Evolutionary conservation across 2,329 filamentous ascomycete species (phyloP).

Genomic region (Coniochaeta hoffmannii): DNA sequence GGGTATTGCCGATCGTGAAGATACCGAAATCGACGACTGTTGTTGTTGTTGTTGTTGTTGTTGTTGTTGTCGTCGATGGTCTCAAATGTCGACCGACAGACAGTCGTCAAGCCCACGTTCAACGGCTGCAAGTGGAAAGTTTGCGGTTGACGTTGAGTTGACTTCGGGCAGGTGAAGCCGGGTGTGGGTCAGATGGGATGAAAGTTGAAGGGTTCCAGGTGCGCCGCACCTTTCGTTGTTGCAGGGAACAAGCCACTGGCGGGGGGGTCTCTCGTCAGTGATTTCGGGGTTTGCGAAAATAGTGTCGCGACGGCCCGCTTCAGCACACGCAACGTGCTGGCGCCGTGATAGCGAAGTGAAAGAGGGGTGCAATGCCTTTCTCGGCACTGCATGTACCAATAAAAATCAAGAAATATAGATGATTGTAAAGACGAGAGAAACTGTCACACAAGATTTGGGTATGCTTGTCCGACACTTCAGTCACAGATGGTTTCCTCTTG

Average conservation of each 20-base stretch:
- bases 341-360: not conserved
- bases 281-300: not conserved
- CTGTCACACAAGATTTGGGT: too few species aligned
- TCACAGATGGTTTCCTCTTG: too few species aligned
- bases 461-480: too few species aligned
- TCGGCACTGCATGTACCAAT: too few species aligned
- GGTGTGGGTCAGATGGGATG: not conserved
- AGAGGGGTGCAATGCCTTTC: too few species aligned
- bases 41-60: too few species aligned
- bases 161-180: not conserved
- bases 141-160: not conserved
- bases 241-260: not conserved
- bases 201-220: not conserved
- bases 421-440: not conserved
- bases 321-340: not conserved
- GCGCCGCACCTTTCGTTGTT: not conserved
- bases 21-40: not conserved
- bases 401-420: too few species aligned
- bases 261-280: not conserved
- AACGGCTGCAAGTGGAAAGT: not conserved
- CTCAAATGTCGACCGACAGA: not conserved
- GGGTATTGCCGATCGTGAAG: conserved; percentile 20
- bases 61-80: not conserved
- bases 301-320: not conserved
- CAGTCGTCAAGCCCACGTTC: not conserved